Evolutionary conservation across 257 asterid genomes (phyloP), one percentile per base, ranked within the genome.

Genomic region (Petunia axillaris): DNA sequence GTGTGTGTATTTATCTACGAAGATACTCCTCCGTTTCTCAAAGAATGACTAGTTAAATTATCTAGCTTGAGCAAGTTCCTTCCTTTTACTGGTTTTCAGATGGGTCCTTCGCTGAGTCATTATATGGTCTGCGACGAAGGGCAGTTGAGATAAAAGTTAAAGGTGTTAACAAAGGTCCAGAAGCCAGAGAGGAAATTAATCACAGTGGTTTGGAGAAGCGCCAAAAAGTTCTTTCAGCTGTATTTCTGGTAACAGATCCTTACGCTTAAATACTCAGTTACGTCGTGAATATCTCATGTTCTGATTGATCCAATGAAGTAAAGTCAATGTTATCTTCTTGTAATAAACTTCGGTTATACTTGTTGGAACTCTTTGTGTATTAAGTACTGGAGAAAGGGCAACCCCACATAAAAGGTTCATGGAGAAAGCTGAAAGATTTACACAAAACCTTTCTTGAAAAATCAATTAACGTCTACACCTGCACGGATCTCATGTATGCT

Each of bases 41-140:
- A 13, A 55, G 58, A 8, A 77, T n/a, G 73, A 16, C 57, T 13
- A 1, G 38, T 70, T 46, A 40, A 80, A 41, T 57, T 40, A 25
- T 62, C 60, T 3, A 2, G 65, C 50, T 63, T 73, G 48, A 50
- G 10, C 2, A 50, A 10, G 36, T 50, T 73, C 43, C 4, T 64
- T 66, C 80, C 50, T 55, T 38, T 73, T 84, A 13, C 75, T 62
- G 66, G 75, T 66, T 52, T 39, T 80, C 89, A 93, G 99, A 95
- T 82, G 99, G 97, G 83, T 95, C 98, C 8, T 95, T 95, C 86
- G 92, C 99, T 2, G 99, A 95, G 84, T 95, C 99, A 16, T 89
- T 95, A 62, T 95, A 95, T 82, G 97, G 99, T 35, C 81, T 95
- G 73, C 86, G 99, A 78, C 85, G 99, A 76, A 89, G 98, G 86